Conservation (phyloP, 345 rosid genomes). For the Jatropha curcas region DNA sequence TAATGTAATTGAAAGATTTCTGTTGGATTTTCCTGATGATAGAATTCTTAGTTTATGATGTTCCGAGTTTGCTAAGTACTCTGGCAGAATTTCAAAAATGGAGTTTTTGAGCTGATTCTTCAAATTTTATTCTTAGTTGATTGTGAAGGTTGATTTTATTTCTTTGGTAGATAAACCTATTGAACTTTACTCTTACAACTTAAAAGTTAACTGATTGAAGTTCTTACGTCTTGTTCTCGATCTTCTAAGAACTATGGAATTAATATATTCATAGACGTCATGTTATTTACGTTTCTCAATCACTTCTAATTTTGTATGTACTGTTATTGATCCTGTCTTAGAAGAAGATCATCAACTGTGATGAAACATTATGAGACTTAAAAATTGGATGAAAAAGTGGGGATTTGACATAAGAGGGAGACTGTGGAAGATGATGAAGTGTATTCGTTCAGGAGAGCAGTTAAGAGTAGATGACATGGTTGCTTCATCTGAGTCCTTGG, state of each 20-base stretch:
- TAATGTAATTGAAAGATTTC: background rate
- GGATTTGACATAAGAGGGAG: slow-evolving; percentile 34
- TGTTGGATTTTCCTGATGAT: background rate
- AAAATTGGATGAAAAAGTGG: slow-evolving; percentile 43
- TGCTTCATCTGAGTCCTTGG: slow-evolving; percentile 72
- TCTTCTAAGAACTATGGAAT: background rate
- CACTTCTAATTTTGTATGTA: slow-evolving; percentile 21
- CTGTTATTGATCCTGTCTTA: slow-evolving; percentile 17
- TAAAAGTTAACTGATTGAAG: background rate
- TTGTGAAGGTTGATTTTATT: background rate
- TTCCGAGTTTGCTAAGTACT: background rate
- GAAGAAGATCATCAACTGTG: slow-evolving; percentile 35
- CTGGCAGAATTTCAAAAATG: background rate
- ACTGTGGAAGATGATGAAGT: slow-evolving; percentile 67
- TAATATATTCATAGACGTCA: background rate
- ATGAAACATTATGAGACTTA: slow-evolving; percentile 47
- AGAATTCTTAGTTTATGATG: background rate
- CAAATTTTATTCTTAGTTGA: background rate
- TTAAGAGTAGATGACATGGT: slow-evolving; percentile 44
- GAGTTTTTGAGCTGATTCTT: background rate
- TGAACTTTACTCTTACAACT: background rate
- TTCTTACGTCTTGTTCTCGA: background rate
- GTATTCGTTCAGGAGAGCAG: slow-evolving; percentile 62
- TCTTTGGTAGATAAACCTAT: background rate
- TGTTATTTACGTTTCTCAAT: slow-evolving; percentile 14